phyloP scores from a whole-genome alignment of 2,329 filamentous ascomycete species.

The Pseudogymnoascus sp. region DNA sequence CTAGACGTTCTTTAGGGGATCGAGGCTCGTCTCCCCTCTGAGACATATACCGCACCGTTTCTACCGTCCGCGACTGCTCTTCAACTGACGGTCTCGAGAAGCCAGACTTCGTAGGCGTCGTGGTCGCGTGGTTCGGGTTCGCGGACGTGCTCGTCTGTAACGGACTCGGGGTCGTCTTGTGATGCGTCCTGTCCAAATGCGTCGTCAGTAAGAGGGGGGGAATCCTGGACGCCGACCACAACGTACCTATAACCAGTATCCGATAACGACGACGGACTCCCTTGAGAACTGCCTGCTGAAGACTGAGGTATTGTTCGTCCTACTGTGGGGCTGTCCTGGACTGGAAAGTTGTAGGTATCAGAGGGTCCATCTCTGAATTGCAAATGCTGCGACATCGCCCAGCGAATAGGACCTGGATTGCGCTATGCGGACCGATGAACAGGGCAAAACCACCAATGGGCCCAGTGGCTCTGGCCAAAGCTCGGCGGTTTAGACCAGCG shows the following conservation, averaged over 20 bases:
- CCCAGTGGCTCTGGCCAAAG: neutral
- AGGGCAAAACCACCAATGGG: slow-evolving; percentile 11
- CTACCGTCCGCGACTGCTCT: slow-evolving; percentile 16
- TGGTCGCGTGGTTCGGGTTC: slow-evolving; percentile 23
- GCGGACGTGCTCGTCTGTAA: slow-evolving; percentile 27
- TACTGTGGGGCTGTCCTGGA: slow-evolving; percentile 12
- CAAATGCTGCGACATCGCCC: slow-evolving; percentile 28
- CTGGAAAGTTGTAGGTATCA: slow-evolving; percentile 10
- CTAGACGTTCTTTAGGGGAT: slow-evolving; percentile 29
- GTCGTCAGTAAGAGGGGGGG: neutral
- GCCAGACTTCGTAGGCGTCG: slow-evolving; percentile 25
- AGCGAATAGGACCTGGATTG: slow-evolving; percentile 20
- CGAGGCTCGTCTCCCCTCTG: slow-evolving; percentile 20
- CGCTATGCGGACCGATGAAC: slow-evolving; percentile 17
- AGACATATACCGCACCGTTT: slow-evolving; percentile 13
- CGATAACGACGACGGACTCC: slow-evolving; percentile 15
- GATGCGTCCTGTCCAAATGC: slow-evolving; percentile 24
- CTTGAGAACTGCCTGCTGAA: slow-evolving; percentile 18
- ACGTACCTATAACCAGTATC: slow-evolving; percentile 13
- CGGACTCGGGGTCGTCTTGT: slow-evolving; percentile 29
- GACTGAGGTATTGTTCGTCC: slow-evolving; percentile 10
- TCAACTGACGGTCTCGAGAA: slow-evolving; percentile 21
- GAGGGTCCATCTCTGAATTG: slow-evolving; percentile 25
- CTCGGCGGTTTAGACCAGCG: slow-evolving; percentile 5
- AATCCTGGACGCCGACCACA: neutral